A percentile compares a stretch with the other conserved stretches of the same genome.
phyloP scores from a whole-genome alignment of 768 basidiomycete genomes.

The Lactifluus volemus region DNA sequence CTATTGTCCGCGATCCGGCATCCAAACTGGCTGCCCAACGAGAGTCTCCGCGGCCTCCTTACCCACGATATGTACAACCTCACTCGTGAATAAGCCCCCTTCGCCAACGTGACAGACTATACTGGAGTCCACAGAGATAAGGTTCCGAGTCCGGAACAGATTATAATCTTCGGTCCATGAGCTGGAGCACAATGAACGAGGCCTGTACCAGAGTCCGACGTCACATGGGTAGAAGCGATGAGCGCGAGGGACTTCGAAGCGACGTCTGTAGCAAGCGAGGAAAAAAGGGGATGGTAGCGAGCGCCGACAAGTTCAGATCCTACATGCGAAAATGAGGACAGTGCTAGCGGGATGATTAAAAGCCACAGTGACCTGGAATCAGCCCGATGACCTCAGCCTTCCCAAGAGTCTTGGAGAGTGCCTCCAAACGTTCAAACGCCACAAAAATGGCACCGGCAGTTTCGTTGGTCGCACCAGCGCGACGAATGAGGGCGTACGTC shows the following conservation, averaged over 20 bases:
- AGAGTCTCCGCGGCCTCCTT: slow-evolving; percentile 37
- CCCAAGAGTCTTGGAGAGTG: slow-evolving; percentile 26
- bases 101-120: slow-evolving; percentile 78
- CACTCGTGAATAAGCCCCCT: slow-evolving; percentile 58
- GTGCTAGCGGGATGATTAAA: not conserved
- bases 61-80: slow-evolving; percentile 52
- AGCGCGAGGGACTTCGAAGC: slow-evolving; percentile 29
- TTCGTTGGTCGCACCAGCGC: slow-evolving; percentile 11
- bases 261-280: slow-evolving; percentile 20
- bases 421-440: slow-evolving; percentile 28
- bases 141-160: slow-evolving; percentile 50
- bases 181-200: slow-evolving; percentile 94
- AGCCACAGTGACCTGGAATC: slow-evolving; percentile 4
- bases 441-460: slow-evolving; percentile 27
- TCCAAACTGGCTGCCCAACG: slow-evolving; percentile 63
- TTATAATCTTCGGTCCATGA: slow-evolving; percentile 92
- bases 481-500: slow-evolving; percentile 47
- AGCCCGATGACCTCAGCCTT: slow-evolving; percentile 32
- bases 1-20: slow-evolving; percentile 60
- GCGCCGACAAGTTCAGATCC: slow-evolving; percentile 51
- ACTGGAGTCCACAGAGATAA: slow-evolving; percentile 34
- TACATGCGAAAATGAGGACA: slow-evolving; percentile 8
- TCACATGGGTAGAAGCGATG: slow-evolving; percentile 70
- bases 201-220: slow-evolving; percentile 83
- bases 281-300: slow-evolving; percentile 56